These are phyloP conservation scores for Forsythia viridissima DNA, from an alignment of 257 asterid genomes.

Conservation along the genomic window DNA sequence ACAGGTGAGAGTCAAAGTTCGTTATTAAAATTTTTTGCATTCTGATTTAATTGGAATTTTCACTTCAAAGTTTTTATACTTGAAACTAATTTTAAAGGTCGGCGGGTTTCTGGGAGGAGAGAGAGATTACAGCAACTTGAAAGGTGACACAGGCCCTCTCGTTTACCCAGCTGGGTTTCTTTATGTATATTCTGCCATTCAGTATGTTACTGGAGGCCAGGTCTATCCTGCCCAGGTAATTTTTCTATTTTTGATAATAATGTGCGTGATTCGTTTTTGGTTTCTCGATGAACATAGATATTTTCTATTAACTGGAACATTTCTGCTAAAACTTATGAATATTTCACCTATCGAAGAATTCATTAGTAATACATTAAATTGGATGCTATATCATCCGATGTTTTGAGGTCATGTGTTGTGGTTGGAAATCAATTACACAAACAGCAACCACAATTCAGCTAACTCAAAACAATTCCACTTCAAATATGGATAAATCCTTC, in stretches of 20 bases:
- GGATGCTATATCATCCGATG: neutral
- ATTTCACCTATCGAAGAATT: neutral
- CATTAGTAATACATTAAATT: neutral
- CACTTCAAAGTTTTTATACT: neutral
- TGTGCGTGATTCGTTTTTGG: neutral
- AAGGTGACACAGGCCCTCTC: conserved; percentile 95
- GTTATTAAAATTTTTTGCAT: neutral
- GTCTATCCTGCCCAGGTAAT: conserved; percentile 87
- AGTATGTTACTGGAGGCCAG: conserved; percentile 75
- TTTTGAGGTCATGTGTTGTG: neutral
- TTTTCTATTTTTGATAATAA: neutral
- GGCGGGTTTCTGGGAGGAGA: conserved; percentile 86
- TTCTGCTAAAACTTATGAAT: neutral
- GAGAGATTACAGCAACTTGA: conserved; percentile 84
- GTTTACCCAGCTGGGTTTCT: conserved; percentile 99
- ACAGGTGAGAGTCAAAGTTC: conserved; percentile 49
- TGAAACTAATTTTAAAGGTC: conserved; percentile 42
- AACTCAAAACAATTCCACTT: too few species aligned
- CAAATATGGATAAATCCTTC: too few species aligned
- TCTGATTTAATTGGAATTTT: conserved; percentile 7
- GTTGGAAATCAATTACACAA: too few species aligned
- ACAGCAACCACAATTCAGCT: too few species aligned
- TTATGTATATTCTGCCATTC: conserved; percentile 78
- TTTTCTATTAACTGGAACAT: neutral
- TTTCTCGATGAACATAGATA: neutral